Base-by-base conservation (phyloP, 306 rosid genomes). In the Coriaria nepalensis region DNA sequence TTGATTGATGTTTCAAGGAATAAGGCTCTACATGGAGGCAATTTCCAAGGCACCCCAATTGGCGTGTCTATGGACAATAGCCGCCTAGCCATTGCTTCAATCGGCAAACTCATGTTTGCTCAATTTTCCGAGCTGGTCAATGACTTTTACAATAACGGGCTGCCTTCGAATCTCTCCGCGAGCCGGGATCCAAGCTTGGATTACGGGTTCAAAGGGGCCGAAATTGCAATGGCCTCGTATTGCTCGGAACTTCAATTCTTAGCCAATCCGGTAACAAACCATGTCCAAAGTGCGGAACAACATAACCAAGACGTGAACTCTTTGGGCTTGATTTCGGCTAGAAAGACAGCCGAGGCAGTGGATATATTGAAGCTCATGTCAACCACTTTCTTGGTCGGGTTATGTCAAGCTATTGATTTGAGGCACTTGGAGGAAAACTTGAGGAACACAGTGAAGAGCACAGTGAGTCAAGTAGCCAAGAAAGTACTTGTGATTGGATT, bases 11-110 rank as follows among this genome's bases (percentile, higher is more conserved):
- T 87, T 47, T 78, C 94, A 0, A 81, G 96, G 57, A 78, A 76
- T 40, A 87, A 80, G 79, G 94, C 96, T 4, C 51, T 87, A 10
- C 93, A 87, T 38, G 96, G 96, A 7, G 96, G 96, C 1, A 87
- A 87, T 39, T 87, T 87, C 62, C 96, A 87, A 15, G 96, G 96
- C 0, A 87, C 96, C 0, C 94, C 96, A 0, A 87, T 87, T 45
- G 96, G 96, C n/a, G 93, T 81, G 51, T 77, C 96, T 1, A 87
- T 87, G 96, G 96, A 87, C 45, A 87, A 87, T 76, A 76, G 94
- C 0, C 74, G 96, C 2, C 45, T 87, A 4, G 96, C 96, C 40
- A 47, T 87, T 13, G 94, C 94, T 53, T 62, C 96, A 0, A 74
- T 87, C 39, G 96, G 96, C 2, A 87, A 80, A 33, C 86, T 83